These are phyloP conservation scores for Geoglossum cookeanum DNA, from an alignment of 2,329 filamentous ascomycete genomes.

Conservation along the genomic window DNA sequence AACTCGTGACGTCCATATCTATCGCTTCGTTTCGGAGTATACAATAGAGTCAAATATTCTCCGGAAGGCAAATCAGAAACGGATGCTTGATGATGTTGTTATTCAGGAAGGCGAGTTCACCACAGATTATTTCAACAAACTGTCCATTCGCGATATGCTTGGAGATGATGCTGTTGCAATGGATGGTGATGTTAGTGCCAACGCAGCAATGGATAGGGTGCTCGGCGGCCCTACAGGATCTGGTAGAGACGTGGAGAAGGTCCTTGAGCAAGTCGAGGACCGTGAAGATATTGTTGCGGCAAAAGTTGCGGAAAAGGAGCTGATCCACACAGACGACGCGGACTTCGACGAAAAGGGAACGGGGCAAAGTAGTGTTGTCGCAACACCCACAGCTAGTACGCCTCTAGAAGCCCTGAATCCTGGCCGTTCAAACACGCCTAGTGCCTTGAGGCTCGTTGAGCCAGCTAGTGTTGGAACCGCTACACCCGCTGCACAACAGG, in stretches of 20 bases:
- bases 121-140: slow-evolving; percentile 81
- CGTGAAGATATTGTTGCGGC: slow-evolving; percentile 80
- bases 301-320: slow-evolving; percentile 71
- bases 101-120: slow-evolving; percentile 98
- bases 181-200: slow-evolving; percentile 51
- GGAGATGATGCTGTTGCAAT: slow-evolving; percentile 30
- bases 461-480: not conserved
- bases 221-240: slow-evolving; percentile 45
- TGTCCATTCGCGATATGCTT: slow-evolving; percentile 49
- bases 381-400: slow-evolving; percentile 16
- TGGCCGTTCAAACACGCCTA: not conserved
- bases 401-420: slow-evolving; percentile 8
- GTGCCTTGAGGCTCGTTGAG: not conserved
- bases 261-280: slow-evolving; percentile 80
- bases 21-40: slow-evolving; percentile 78
- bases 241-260: slow-evolving; percentile 43
- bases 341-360: slow-evolving; percentile 53
- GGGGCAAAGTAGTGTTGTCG: slow-evolving; percentile 9
- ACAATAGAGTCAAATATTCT: slow-evolving; percentile 97
- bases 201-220: slow-evolving; percentile 70
- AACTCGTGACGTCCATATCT: slow-evolving; percentile 94
- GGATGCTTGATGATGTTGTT: slow-evolving; percentile 92
- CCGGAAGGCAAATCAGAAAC: slow-evolving; percentile 90
- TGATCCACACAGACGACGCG: slow-evolving; percentile 62
- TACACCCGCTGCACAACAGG: not conserved